phyloP scores from a whole-genome alignment of 768 basidiomycete species.

The Termitomyces sp. region DNA sequence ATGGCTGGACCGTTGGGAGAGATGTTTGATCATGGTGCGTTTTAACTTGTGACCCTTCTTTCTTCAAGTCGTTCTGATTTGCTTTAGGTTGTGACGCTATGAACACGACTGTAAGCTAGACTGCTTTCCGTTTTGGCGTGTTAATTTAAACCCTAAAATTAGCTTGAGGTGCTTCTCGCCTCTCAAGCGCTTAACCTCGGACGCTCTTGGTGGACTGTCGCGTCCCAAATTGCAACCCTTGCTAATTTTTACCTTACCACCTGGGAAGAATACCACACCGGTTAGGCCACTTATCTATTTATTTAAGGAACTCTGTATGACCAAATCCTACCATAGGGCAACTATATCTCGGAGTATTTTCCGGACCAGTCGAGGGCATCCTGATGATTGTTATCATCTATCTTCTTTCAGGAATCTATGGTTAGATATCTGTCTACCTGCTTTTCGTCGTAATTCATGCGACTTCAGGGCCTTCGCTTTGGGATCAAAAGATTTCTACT shows the following conservation, averaged over 20 bases:
- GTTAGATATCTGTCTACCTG: constrained; percentile 29
- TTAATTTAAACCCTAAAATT: not conserved
- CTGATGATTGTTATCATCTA: constrained; percentile 78
- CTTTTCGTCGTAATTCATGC: not conserved
- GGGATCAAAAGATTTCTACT: constrained; percentile 68
- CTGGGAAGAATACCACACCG: constrained; percentile 88
- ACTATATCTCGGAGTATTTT: constrained; percentile 88
- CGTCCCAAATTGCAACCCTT: constrained; percentile 71
- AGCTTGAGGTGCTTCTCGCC: constrained; percentile 86
- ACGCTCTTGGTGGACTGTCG: constrained; percentile 96
- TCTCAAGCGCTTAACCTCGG: constrained; percentile 86
- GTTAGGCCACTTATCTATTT: constrained; percentile 25
- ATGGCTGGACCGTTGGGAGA: constrained; percentile 98
- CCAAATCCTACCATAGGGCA: constrained; percentile 45
- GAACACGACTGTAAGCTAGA: constrained; percentile 75
- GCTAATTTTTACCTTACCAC: constrained; percentile 81
- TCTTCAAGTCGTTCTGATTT: not conserved
- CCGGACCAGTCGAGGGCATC: constrained; percentile 96
- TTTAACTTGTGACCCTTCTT: not conserved
- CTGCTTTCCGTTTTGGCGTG: not conserved
- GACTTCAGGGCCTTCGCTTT: constrained; percentile 64
- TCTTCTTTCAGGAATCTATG: constrained; percentile 70
- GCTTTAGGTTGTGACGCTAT: constrained; percentile 80
- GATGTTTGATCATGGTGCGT: constrained; percentile 94
- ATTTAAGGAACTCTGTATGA: not conserved